Base-by-base conservation (phyloP, 2,329 filamentous ascomycete genomes). In the Colletotrichum orchidophilum region DNA sequence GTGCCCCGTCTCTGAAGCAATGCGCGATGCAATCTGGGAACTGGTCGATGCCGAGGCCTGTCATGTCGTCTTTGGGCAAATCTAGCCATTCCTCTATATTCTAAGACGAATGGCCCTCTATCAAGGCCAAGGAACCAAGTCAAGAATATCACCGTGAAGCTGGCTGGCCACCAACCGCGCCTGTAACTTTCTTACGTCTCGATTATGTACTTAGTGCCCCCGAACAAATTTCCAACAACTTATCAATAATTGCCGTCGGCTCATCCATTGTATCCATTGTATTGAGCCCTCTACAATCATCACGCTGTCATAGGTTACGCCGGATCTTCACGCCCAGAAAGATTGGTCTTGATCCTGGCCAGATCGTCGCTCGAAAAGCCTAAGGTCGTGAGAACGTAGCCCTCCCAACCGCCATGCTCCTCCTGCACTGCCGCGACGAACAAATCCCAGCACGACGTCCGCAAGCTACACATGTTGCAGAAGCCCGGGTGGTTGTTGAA, bases 381-480 rank as follows among this genome's bases (percentile, higher is more conserved):
- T 59, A 90, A 76, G 6, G 77, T 77, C 35, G 78, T 76, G 15
- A 75, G 82, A 33, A 87, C 81, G 74, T 88, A 89, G 59, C 81
- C 81, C 59, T 85, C 83, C 75, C 85, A 88, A 3, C 86, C 85
- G 24, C 85, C 86, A 64, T 86, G 84, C 68, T 83, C 75, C 39
- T 79, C 77, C 67, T 82, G 74, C 12, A 88, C 78, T 2, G 77
- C 83, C n/a, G 80, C 78, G 31, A 83, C 75, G 64, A 89, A 87
- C 0, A 81, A 83, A 12, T 81, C 71, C 83, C 86, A 89, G 73
- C 81, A 86, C 13, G 77, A 75, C 18, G 79, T 80, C 35, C 80
- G 81, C 74, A 88, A 75, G 71, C 78, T 85, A 70, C 81, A 77
- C 54, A 88, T 76, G 75, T 87, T 87, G 70, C 80, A 76, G 74